phyloP scores from a whole-genome alignment of 208 protist genomes.

The Acanthamoeba lenticulata region DNA sequence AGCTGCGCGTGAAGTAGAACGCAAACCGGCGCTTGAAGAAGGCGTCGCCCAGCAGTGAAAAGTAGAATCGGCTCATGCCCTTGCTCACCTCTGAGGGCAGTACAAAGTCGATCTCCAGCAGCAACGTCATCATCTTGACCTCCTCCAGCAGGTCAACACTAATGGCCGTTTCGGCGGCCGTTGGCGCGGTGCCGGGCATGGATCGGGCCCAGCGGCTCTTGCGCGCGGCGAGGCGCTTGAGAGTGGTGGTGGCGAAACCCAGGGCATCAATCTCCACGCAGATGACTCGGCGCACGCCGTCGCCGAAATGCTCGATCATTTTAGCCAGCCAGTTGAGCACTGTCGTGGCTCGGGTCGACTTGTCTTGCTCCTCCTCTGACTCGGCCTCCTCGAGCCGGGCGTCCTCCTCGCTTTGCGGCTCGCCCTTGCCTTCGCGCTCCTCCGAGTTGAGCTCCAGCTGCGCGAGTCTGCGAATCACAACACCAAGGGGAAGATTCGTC shows the following conservation, averaged over 20 bases:
- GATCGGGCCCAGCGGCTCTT: background rate
- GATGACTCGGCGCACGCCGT: conserved; percentile 27
- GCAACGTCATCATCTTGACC: conserved; percentile 32
- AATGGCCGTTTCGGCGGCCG: background rate
- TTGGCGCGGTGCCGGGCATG: background rate
- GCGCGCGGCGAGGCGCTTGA: background rate
- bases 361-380: background rate
- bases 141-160: background rate
- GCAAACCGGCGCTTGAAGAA: conserved; percentile 50
- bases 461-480: background rate
- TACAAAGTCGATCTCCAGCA: conserved; percentile 17
- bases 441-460: conserved; percentile 22
- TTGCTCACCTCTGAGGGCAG: conserved; percentile 12
- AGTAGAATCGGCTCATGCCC: conserved; percentile 13
- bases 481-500: background rate
- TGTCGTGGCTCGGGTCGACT: background rate
- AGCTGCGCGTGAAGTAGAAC: conserved; percentile 23
- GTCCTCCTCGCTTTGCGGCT: background rate
- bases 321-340: conserved; percentile 51
- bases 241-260: background rate
- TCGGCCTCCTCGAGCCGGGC: background rate
- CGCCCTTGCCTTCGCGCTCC: background rate
- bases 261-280: conserved; percentile 52
- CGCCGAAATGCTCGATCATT: conserved; percentile 53
- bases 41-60: conserved; percentile 24